Evolutionary conservation across 352 stramenopile species (phyloP).

Genomic region (Phytophthora quininea): DNA sequence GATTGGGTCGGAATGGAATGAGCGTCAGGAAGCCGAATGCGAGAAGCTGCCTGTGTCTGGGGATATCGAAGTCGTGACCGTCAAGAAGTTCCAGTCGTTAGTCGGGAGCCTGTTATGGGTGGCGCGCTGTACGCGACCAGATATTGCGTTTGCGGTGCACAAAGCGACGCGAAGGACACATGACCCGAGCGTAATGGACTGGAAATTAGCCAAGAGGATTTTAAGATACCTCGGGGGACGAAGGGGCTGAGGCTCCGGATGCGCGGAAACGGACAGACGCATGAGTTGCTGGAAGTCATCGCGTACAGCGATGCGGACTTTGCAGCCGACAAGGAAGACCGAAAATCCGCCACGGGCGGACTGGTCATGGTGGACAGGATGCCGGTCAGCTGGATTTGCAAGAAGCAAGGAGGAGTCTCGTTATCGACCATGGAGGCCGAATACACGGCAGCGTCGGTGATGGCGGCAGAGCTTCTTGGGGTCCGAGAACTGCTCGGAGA

Average conservation of each 20-base stretch:
- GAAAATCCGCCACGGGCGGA: conserved; percentile 25
- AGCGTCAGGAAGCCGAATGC: background rate
- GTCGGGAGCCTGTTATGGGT: conserved; percentile 40
- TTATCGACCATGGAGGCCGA: conserved; percentile 28
- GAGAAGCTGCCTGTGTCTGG: conserved; percentile 2
- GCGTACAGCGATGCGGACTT: conserved; percentile 27
- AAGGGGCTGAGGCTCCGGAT: conserved; percentile 3
- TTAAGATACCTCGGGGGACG: conserved; percentile 18
- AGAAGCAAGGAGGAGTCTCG: conserved; percentile 16
- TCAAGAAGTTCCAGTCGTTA: conserved; percentile 35
- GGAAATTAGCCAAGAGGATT: conserved; percentile 24
- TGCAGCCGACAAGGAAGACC: conserved; percentile 14
- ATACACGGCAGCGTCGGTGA: conserved; percentile 11
- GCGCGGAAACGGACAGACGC: background rate
- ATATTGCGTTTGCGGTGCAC: conserved; percentile 35
- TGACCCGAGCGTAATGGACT: conserved; percentile 9
- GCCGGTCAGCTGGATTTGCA: conserved; percentile 8
- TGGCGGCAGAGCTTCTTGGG: conserved; percentile 10
- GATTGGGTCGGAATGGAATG: background rate
- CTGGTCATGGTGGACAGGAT: conserved; percentile 20
- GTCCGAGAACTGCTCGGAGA: conserved; percentile 7
- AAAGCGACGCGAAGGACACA: conserved; percentile 16
- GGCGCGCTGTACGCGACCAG: conserved; percentile 24
- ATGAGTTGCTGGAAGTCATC: background rate
- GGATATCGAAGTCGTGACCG: conserved; percentile 4